phyloP scores from a whole-genome alignment of 2,329 filamentous ascomycete genomes.

The Trichoderma sp. region DNA sequence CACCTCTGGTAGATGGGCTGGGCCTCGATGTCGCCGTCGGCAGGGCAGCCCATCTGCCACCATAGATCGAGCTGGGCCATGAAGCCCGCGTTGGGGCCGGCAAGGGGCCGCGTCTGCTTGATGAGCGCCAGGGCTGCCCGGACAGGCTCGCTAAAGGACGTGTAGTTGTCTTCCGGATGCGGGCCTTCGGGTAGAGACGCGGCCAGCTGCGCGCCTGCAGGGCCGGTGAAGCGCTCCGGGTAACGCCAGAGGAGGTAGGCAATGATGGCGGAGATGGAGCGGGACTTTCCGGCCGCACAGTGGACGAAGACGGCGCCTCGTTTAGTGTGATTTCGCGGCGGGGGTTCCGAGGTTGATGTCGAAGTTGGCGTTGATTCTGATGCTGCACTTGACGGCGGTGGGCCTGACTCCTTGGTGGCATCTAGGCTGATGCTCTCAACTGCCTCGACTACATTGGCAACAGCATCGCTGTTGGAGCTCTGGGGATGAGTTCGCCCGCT shows the following conservation, averaged over 20 bases:
- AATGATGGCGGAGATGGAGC: constrained; percentile 80
- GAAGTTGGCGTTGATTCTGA: not conserved
- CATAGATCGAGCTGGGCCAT: constrained; percentile 86
- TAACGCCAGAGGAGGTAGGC: constrained; percentile 80
- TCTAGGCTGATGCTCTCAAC: constrained; percentile 23
- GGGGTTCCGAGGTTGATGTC: not conserved
- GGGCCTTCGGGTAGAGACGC: constrained; percentile 16
- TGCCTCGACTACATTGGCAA: constrained; percentile 18
- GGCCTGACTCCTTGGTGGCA: not conserved
- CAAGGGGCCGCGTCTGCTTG: constrained; percentile 70
- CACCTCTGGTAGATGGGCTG: constrained; percentile 79
- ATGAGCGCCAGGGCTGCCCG: constrained; percentile 68
- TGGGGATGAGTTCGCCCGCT: constrained; percentile 30
- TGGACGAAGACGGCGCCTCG: constrained; percentile 57
- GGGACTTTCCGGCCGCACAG: constrained; percentile 95
- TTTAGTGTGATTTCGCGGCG: constrained; percentile 28
- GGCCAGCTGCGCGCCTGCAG: constrained; percentile 28
- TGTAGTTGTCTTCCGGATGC: constrained; percentile 30
- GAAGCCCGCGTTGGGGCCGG: constrained; percentile 90
- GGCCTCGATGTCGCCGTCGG: constrained; percentile 58
- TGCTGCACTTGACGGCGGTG: not conserved
- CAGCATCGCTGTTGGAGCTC: constrained; percentile 20
- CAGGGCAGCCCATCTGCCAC: constrained; percentile 81
- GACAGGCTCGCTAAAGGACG: constrained; percentile 53
- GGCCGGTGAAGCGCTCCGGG: constrained; percentile 53